Evolutionary conservation across 2,329 filamentous ascomycete species (phyloP), one percentile per base, ranked within the genome.

Genomic region (Zymoseptoria ardabiliae): DNA sequence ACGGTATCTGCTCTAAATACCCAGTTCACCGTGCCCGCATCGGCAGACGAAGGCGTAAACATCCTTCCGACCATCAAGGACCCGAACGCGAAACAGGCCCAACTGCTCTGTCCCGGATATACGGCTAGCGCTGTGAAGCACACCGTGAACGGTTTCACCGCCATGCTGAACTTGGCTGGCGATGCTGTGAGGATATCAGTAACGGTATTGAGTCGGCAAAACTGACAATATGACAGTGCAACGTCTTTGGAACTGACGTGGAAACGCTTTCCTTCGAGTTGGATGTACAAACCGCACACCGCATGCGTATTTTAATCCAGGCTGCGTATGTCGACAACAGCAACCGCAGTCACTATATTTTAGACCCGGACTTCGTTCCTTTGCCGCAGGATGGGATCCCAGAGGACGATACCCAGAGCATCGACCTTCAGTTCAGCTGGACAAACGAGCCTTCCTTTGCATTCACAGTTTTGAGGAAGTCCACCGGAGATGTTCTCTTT

Each of bases 211-310:
- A n/a, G n/a, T n/a, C n/a, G n/a, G n/a, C n/a, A n/a, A n/a, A n/a
- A n/a, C 56, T 65, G 28, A 66, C 52, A 5, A 45, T 17, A 4
- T 1, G n/a, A 13, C 10, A 70, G 63, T 85, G 90, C 77, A 88
- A 93, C 72, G 82, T 85, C 21, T 95, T 93, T 64, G 90, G 91
- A 0, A 87, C 81, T 7, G 91, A 95, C 69, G 77, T 95, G 25
- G 79, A 85, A 22, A 76, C 81, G 4, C 76, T 95, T 54, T 81
- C 79, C 41, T 76, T 95, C 30, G 81, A 83, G 2, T 86, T 94
- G 11, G 82, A 70, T 21, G 67, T 72, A 3, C 71, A 74, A 59
- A 66, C 61, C 13, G 58, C 66, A 86, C 82, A 89, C 65, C 81
- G 89, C 1, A 73, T 94, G 49, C 85, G 87, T 58, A 78, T 94